Base-by-base conservation (phyloP, 1,139 yeast species). In the Magnusiomyces starmeri region DNA sequence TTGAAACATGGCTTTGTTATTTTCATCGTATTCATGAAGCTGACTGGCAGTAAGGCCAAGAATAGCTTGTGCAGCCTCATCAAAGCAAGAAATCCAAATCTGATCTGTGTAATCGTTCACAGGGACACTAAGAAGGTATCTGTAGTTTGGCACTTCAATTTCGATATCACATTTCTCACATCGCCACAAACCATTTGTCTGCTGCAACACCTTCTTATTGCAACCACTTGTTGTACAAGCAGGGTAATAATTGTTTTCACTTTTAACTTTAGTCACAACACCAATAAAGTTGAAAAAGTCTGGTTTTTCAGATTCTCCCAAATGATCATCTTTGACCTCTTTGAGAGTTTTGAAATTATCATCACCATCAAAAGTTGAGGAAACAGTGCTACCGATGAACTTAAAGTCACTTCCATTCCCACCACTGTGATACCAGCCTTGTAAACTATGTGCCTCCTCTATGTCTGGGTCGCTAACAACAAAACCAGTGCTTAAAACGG, bases 381-480 rank as follows among this genome's bases (percentile, higher is more conserved):
- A n/a, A n/a, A 67, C 20, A 4, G 37, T 14, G 4, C 4, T 32
- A 12, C 37, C n/a, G 12, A 32, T 32, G 18, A n/a, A 32, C n/a
- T 32, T 32, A 32, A 32, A 32, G n/a, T 32, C n/a, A 12, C 37
- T 32, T n/a, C n/a, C 71, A 43, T 75, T 75, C 48, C 96, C 97
- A 60, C 79, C 81, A 49, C 83, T 78, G 63, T 88, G 96, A 64
- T 82, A 94, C 99, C 99, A 94, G 4, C 98, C 97, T 68, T 88
- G 87, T 60, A 94, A 76, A 51, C 79, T 77, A 66, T 81, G 88
- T 6, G 97, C 92, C 67, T 89, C 96, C 18, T 87, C 83, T 21
- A 86, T 78, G 64, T 90, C 97, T 1, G 98, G 98, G 60, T 87
- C 86, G 14, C 85, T 76, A 45, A 81, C 68, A 59, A 92, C 71